Conservation (phyloP, 257 asterid genomes). For the Plantago major region DNA sequence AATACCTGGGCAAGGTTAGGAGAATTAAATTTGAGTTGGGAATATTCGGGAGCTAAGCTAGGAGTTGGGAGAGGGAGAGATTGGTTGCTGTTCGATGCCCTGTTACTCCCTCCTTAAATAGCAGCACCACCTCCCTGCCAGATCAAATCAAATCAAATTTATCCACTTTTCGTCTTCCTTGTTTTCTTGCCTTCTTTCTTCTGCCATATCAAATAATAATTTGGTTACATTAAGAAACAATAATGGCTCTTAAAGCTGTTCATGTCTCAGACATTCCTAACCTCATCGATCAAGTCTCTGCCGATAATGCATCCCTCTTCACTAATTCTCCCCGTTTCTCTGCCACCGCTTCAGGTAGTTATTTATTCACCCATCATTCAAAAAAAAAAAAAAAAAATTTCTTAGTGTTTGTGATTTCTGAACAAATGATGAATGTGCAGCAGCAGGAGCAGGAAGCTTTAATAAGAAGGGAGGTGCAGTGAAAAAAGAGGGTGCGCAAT, state of each 20-base stretch:
- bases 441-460: constrained; percentile 27
- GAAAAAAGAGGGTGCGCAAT: constrained; percentile 40
- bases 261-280: constrained; percentile 83
- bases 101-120: constrained; percentile 24
- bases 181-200: background rate
- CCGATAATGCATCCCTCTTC: constrained; percentile 51
- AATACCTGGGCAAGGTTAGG: constrained; percentile 7
- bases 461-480: constrained; percentile 37
- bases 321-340: constrained; percentile 44
- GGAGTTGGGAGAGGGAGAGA: too few species aligned
- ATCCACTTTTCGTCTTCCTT: constrained; percentile 11
- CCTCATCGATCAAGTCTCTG: constrained; percentile 62
- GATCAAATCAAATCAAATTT: constrained; percentile 5
- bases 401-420: background rate
- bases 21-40: constrained; percentile 19
- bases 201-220: background rate
- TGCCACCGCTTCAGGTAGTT: constrained; percentile 25
- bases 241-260: constrained; percentile 90
- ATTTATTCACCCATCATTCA: background rate
- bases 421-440: background rate
- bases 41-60: constrained; percentile 45
- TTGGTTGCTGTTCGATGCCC: constrained; percentile 12
- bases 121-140: constrained; percentile 4
- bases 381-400: too few species aligned
- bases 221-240: background rate